Percentiles rank a stretch among this genome's conserved stretches.
These are phyloP conservation scores for Candida khao-thaluensis DNA, from an alignment of 805 yeast species.

Conservation along the genomic window DNA sequence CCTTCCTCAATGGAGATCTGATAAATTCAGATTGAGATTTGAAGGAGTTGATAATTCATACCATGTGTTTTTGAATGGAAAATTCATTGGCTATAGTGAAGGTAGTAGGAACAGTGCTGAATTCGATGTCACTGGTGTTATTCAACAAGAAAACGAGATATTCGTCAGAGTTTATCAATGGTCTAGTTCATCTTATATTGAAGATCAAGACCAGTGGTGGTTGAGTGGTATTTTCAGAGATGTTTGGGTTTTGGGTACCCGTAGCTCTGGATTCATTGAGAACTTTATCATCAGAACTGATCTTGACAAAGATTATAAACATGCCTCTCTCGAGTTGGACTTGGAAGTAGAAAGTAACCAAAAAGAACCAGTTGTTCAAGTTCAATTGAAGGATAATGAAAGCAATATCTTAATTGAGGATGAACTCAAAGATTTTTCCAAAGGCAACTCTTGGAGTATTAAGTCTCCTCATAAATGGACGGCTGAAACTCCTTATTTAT, in stretches of 20 bases:
- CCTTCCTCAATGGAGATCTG: constrained; percentile 14
- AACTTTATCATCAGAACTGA: constrained; percentile 24
- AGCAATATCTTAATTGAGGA: not conserved
- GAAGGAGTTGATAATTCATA: constrained; percentile 38
- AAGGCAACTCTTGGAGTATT: constrained; percentile 8
- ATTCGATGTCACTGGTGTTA: constrained; percentile 22
- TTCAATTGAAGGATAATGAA: not conserved
- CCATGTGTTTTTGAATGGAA: constrained; percentile 31
- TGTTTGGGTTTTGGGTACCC: constrained; percentile 26
- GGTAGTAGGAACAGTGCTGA: constrained; percentile 36
- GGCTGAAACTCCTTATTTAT: constrained; percentile 32
- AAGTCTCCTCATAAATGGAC: constrained; percentile 28
- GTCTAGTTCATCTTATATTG: constrained; percentile 31
- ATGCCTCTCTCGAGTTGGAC: not conserved
- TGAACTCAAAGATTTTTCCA: not conserved
- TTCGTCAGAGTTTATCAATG: constrained; percentile 31
- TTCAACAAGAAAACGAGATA: constrained; percentile 14
- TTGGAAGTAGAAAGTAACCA: not conserved
- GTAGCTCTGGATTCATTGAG: constrained; percentile 23
- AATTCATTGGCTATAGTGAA: constrained; percentile 30
- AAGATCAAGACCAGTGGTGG: constrained; percentile 44
- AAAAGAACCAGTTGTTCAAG: not conserved
- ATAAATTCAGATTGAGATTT: constrained; percentile 24
- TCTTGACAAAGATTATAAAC: constrained; percentile 13
- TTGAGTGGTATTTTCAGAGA: constrained; percentile 39